These are phyloP conservation scores for Inga laurina DNA, from an alignment of 306 rosid species.

Conservation along the genomic window DNA sequence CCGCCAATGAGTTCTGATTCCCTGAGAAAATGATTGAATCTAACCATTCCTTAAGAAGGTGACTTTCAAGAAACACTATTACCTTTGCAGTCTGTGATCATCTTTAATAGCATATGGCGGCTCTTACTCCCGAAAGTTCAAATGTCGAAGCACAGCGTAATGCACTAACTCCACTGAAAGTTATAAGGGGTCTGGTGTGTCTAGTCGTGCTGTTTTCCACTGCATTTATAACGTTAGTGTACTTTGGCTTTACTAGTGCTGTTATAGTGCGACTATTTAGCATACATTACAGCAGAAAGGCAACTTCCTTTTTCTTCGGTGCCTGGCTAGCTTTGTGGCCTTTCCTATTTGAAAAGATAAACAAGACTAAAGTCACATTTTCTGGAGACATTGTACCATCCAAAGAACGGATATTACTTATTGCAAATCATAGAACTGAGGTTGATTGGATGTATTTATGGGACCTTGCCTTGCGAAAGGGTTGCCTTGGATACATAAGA, in stretches of 20 bases:
- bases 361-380: constrained; percentile 69
- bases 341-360: constrained; percentile 75
- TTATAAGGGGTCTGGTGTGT: constrained; percentile 65
- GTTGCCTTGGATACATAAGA: constrained; percentile 65
- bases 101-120: constrained; percentile 52
- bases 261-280: constrained; percentile 63
- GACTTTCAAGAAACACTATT: constrained; percentile 30
- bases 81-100: constrained; percentile 21
- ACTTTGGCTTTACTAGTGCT: constrained; percentile 56
- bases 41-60: constrained; percentile 28
- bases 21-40: not conserved
- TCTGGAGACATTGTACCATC: constrained; percentile 66
- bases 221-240: constrained; percentile 71
- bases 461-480: constrained; percentile 84
- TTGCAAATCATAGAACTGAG: constrained; percentile 85
- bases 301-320: constrained; percentile 70
- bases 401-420: constrained; percentile 59
- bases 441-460: constrained; percentile 93
- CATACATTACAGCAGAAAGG: constrained; percentile 63
- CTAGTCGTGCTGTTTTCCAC: constrained; percentile 63
- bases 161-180: constrained; percentile 48
- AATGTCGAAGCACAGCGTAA: constrained; percentile 30
- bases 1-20: not conserved
- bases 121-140: constrained; percentile 33
- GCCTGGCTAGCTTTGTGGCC: constrained; percentile 91